phyloP scores from a whole-genome alignment of 1,284 basidiomycete genomes.

The Moniliophthora roreri region DNA sequence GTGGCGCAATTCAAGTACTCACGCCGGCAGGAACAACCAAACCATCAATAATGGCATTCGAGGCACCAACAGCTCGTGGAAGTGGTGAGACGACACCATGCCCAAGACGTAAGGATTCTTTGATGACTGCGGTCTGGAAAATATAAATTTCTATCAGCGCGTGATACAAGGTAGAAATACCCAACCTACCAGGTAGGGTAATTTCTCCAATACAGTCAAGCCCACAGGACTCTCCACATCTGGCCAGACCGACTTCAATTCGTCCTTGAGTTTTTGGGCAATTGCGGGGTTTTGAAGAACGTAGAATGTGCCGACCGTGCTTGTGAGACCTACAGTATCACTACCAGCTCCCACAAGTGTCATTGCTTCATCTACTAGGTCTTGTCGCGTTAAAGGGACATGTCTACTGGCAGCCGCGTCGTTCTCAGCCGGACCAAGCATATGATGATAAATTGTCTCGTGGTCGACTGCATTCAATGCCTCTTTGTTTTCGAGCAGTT shows the following conservation, averaged over 20 bases:
- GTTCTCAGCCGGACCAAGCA: constrained; percentile 6
- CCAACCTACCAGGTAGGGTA: constrained; percentile 18
- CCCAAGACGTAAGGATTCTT: constrained; percentile 23
- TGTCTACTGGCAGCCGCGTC: background rate
- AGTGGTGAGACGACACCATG: constrained; percentile 20
- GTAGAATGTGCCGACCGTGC: constrained; percentile 12
- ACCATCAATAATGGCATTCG: constrained; percentile 18
- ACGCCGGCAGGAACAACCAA: constrained; percentile 22
- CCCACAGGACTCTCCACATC: constrained; percentile 11
- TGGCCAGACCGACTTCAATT: constrained; percentile 16
- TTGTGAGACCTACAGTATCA: constrained; percentile 8
- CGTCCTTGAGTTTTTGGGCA: constrained; percentile 5
- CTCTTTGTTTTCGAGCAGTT: constrained; percentile 7
- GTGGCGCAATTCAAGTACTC: constrained; percentile 3
- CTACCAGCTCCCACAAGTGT: constrained; percentile 14
- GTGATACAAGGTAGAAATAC: background rate
- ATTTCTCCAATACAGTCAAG: constrained; percentile 13
- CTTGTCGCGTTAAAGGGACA: constrained; percentile 4
- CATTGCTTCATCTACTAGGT: constrained; percentile 14
- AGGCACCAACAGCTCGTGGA: constrained; percentile 21
- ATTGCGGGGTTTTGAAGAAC: constrained; percentile 13
- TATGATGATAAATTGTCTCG: constrained; percentile 18
- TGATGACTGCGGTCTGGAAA: constrained; percentile 22
- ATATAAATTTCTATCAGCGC: background rate
- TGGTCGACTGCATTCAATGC: constrained; percentile 10